These are phyloP conservation scores for Starmerella apis DNA, from an alignment of 805 yeast genomes.

Conservation along the genomic window DNA sequence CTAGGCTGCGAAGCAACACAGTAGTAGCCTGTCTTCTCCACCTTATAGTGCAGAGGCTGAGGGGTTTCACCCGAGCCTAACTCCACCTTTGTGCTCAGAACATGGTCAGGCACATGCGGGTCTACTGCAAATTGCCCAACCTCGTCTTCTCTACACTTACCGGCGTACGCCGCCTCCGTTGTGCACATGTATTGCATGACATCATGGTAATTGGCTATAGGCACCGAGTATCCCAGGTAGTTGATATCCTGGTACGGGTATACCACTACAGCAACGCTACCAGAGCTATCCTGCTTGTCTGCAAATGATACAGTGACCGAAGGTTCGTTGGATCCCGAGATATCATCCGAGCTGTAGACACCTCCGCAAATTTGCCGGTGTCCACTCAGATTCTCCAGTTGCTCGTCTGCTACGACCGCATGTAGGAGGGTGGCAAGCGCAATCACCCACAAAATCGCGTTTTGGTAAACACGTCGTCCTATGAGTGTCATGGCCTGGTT, in stretches of 20 bases:
- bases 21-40: conserved; percentile 76
- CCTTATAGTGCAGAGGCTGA: conserved; percentile 46
- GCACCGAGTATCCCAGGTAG: conserved; percentile 47
- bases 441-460: conserved; percentile 5
- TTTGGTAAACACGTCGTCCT: neutral
- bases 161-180: conserved; percentile 46
- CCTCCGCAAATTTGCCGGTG: conserved; percentile 74
- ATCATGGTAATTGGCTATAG: conserved; percentile 33
- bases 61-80: conserved; percentile 43
- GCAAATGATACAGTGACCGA: conserved; percentile 19
- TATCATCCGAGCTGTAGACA: conserved; percentile 55
- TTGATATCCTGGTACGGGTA: conserved; percentile 76
- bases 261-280: conserved; percentile 50
- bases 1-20: conserved; percentile 68
- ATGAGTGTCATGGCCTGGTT: neutral
- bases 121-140: conserved; percentile 54
- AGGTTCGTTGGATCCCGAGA: neutral
- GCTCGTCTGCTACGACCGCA: conserved; percentile 21
- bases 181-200: conserved; percentile 61
- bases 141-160: conserved; percentile 46
- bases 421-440: conserved; percentile 13
- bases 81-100: conserved; percentile 44
- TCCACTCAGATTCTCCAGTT: conserved; percentile 36
- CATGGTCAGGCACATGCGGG: conserved; percentile 26
- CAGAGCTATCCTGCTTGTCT: conserved; percentile 11